Evolutionary conservation across 192 early-diverging fungal species (phyloP).

Genomic region (Mortierella hygrophila): DNA sequence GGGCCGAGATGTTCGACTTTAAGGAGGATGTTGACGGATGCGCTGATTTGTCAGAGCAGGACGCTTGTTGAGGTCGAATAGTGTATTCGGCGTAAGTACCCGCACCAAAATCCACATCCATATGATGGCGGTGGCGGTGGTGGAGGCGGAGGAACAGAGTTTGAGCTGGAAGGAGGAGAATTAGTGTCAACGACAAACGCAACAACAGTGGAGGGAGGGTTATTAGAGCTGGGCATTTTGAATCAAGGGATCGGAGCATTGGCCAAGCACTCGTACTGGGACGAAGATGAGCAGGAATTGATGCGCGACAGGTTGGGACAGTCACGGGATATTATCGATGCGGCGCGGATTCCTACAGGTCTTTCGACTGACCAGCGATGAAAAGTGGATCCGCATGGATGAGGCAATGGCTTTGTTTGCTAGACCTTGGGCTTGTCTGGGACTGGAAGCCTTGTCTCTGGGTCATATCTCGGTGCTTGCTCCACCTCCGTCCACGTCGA

Average conservation of each 20-base stretch:
- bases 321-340: constrained; percentile 21
- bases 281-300: neutral
- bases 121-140: constrained; percentile 24
- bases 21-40: constrained; percentile 21
- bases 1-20: constrained; percentile 19
- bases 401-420: constrained; percentile 23
- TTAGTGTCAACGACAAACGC: neutral
- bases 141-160: neutral
- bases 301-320: neutral
- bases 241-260: constrained; percentile 7
- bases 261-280: neutral
- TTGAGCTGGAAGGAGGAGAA: neutral
- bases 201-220: neutral
- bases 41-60: constrained; percentile 29
- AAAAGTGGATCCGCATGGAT: constrained; percentile 25
- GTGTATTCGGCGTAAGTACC: constrained; percentile 16
- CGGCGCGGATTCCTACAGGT: constrained; percentile 26
- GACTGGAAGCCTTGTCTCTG: constrained; percentile 28
- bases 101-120: constrained; percentile 19
- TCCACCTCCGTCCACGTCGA: neutral
- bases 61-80: constrained; percentile 23
- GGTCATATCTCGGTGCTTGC: constrained; percentile 27
- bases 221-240: neutral
- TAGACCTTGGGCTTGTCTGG: constrained; percentile 34
- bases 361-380: constrained; percentile 34